Evolutionary conservation across 305 asterid species (phyloP).

Genomic region (Solanum hybrid): DNA sequence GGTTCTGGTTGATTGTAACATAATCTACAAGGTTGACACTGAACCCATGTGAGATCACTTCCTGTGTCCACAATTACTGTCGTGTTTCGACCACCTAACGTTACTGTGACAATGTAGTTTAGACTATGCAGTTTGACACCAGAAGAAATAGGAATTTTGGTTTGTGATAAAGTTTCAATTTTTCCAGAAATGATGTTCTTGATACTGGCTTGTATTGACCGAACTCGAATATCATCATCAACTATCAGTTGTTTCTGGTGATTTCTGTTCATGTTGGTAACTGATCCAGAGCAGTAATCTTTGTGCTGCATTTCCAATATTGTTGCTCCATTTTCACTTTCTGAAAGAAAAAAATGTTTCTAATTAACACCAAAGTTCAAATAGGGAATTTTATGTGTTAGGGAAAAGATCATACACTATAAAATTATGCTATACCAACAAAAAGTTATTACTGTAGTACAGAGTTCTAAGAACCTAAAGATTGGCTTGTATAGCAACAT

Average conservation of each 20-base stretch:
- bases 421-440: background rate
- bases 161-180: constrained; percentile 14
- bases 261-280: constrained; percentile 17
- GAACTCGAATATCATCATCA: constrained; percentile 49
- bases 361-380: background rate
- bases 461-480: background rate
- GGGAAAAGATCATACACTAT: background rate
- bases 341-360: constrained; percentile 20
- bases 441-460: background rate
- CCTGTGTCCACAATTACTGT: constrained; percentile 82
- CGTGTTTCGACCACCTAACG: constrained; percentile 45
- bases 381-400: background rate
- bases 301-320: constrained; percentile 61
- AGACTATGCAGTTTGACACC: constrained; percentile 57
- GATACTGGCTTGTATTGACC: constrained; percentile 43
- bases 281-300: constrained; percentile 27
- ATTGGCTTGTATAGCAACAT: background rate
- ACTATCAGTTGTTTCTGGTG: constrained; percentile 18
- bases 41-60: constrained; percentile 82
- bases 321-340: constrained; percentile 51
- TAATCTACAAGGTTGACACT: constrained; percentile 67
- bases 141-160: constrained; percentile 45
- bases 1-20: constrained; percentile 79
- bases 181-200: constrained; percentile 22
- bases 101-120: constrained; percentile 56